These are phyloP conservation scores for Fusarium temperatum DNA, from an alignment of 2,329 filamentous ascomycete species.

Conservation along the genomic window DNA sequence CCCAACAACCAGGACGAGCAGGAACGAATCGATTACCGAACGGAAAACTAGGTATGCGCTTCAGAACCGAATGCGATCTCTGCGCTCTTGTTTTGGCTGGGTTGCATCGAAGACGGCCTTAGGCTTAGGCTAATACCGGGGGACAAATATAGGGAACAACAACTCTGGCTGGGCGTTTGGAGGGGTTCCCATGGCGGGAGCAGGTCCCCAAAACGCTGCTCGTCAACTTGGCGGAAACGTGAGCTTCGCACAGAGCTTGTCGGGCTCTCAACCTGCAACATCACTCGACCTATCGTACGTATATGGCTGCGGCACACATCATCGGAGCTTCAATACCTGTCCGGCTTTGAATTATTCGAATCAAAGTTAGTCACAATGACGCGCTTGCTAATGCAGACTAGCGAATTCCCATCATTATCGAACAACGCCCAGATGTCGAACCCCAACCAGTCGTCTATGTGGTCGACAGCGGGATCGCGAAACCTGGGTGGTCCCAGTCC, in stretches of 20 bases:
- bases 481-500: constrained; percentile 59
- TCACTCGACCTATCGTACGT: constrained; percentile 73
- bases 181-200: constrained; percentile 67
- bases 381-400: constrained; percentile 45
- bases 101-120: constrained; percentile 7
- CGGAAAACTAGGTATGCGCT: constrained; percentile 67
- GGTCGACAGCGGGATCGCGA: constrained; percentile 61
- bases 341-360: not conserved
- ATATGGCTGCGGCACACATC: constrained; percentile 9
- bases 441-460: constrained; percentile 61
- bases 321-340: not conserved
- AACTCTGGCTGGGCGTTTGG: constrained; percentile 70
- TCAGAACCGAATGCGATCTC: not conserved
- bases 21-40: constrained; percentile 70
- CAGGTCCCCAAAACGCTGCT: constrained; percentile 61
- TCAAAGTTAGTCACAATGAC: not conserved
- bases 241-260: constrained; percentile 73
- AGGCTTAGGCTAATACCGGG: constrained; percentile 37
- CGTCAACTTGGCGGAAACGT: constrained; percentile 67
- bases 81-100: constrained; percentile 7
- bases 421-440: constrained; percentile 65
- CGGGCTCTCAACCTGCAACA: constrained; percentile 69
- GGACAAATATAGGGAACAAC: constrained; percentile 55
- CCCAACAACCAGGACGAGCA: constrained; percentile 61
- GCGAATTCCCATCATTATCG: constrained; percentile 73